A percentile compares a stretch with the other conserved stretches of the same genome.
Evolutionary conservation across 1,284 basidiomycete genomes (phyloP).

Genomic region (Salmacisia buchloeana): DNA sequence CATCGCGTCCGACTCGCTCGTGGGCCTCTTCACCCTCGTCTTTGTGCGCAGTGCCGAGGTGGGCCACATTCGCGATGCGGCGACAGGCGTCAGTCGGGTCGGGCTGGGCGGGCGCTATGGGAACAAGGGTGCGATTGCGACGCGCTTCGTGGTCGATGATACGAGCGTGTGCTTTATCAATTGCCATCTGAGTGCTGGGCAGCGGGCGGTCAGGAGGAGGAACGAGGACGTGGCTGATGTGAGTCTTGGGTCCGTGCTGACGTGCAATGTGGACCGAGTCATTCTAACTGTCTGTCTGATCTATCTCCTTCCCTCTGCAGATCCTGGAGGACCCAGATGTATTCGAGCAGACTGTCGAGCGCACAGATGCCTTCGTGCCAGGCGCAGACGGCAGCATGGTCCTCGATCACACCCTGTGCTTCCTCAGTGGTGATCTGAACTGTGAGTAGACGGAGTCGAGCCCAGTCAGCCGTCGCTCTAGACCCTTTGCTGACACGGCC

Average conservation of each 20-base stretch:
- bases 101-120: constrained; percentile 89
- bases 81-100: constrained; percentile 75
- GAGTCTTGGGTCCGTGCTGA: no score
- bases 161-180: constrained; percentile 77
- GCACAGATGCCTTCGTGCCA: constrained; percentile 63
- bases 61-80: constrained; percentile 62
- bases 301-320: neutral
- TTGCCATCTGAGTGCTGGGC: constrained; percentile 91
- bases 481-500: neutral
- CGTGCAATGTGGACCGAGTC: neutral
- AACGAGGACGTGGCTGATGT: constrained; percentile 74
- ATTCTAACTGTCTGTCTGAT: neutral
- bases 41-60: constrained; percentile 65
- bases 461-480: neutral
- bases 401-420: constrained; percentile 86
- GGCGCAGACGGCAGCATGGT: constrained; percentile 93
- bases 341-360: constrained; percentile 10
- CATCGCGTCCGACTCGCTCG: constrained; percentile 78
- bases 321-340: constrained; percentile 35
- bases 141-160: constrained; percentile 82
- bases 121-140: constrained; percentile 92
- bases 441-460: constrained; percentile 6
- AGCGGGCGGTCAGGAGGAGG: constrained; percentile 70
- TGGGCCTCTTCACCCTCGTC: constrained; percentile 81
- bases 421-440: constrained; percentile 65